A percentile compares a stretch with the other conserved stretches of the same genome.
Evolutionary conservation across 768 basidiomycete genomes (phyloP).

Genomic region (Boletus rubroflammeus): DNA sequence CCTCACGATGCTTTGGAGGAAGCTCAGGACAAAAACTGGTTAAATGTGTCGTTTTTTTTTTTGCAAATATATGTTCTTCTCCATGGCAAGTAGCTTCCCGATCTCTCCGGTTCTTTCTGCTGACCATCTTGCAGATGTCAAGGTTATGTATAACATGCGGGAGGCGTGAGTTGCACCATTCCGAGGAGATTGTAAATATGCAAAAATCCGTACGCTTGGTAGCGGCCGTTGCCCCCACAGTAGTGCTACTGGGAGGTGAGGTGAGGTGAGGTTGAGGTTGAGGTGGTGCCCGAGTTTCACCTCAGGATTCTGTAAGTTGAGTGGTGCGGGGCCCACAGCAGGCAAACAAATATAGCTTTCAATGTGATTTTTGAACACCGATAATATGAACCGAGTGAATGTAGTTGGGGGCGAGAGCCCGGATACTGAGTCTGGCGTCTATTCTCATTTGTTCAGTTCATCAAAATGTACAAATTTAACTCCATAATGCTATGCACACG

Average conservation of each 20-base stretch:
- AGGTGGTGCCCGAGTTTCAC: no score
- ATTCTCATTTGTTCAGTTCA: background rate
- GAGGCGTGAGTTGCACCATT: background rate
- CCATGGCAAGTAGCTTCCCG: background rate
- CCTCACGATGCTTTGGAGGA: conserved; percentile 53
- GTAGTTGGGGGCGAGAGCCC: background rate
- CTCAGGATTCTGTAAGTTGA: no score
- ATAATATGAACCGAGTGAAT: background rate
- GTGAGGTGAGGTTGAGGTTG: no score
- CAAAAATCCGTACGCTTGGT: background rate
- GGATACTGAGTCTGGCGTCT: background rate
- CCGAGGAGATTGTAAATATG: background rate
- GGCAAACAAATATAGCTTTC: background rate
- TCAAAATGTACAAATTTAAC: background rate
- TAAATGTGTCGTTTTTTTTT: background rate
- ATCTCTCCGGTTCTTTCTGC: background rate
- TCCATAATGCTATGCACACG: background rate
- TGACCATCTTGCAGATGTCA: background rate
- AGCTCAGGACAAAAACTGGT: background rate
- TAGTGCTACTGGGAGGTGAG: no score
- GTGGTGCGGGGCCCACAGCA: no score
- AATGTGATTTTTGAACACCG: background rate
- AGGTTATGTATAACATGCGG: background rate
- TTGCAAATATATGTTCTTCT: background rate
- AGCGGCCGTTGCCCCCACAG: background rate